These are phyloP conservation scores for Bipolaris oryzae DNA, from an alignment of 2,329 filamentous ascomycete species.

Conservation along the genomic window DNA sequence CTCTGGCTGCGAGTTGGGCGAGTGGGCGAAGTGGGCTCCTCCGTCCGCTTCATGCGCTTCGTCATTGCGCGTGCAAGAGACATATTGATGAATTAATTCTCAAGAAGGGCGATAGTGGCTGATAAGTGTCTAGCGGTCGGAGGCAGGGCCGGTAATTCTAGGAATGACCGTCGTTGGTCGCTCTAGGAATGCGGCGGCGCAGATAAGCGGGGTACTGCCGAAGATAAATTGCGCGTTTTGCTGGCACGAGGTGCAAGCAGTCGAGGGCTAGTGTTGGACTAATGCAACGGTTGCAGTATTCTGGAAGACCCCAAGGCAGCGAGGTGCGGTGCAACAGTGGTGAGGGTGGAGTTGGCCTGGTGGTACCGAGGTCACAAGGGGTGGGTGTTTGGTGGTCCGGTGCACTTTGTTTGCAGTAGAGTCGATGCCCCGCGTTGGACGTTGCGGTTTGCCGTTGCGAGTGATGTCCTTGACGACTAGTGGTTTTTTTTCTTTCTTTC, in stretches of 20 bases:
- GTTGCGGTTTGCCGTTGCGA: conserved; percentile 13
- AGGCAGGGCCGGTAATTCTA: conserved; percentile 41
- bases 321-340: background rate
- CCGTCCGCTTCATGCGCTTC: conserved; percentile 66
- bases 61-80: conserved; percentile 75
- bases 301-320: conserved; percentile 30
- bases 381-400: conserved; percentile 18
- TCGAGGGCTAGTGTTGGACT: conserved; percentile 24
- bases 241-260: conserved; percentile 29
- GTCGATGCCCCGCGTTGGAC: conserved; percentile 4
- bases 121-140: conserved; percentile 32
- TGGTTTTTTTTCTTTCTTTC: background rate
- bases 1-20: conserved; percentile 52
- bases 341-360: conserved; percentile 21
- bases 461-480: background rate
- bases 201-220: conserved; percentile 44
- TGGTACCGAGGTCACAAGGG: conserved; percentile 34
- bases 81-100: conserved; percentile 50
- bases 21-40: conserved; percentile 41
- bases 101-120: conserved; percentile 33
- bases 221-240: conserved; percentile 43
- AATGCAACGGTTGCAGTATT: conserved; percentile 26
- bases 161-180: conserved; percentile 31
- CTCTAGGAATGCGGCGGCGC: conserved; percentile 29
- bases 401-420: conserved; percentile 14